Percentiles rank a stretch among this genome's conserved stretches.
These are phyloP conservation scores for Colletotrichum costaricense DNA, from an alignment of 2,329 filamentous ascomycete genomes.

Conservation along the genomic window DNA sequence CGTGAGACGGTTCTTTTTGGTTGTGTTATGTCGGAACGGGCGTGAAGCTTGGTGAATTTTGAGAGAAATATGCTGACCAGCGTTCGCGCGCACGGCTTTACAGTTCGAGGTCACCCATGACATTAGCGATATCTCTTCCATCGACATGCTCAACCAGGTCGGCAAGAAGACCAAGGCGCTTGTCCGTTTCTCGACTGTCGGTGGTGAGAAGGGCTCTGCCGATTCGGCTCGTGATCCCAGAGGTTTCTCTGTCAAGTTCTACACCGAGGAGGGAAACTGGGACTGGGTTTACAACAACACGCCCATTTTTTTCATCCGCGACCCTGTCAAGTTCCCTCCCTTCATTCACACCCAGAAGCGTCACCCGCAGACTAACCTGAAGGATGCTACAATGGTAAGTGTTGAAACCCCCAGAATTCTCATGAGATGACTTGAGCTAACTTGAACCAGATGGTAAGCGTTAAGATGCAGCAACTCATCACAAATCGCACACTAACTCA, in stretches of 20 bases:
- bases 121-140: constrained; percentile 66
- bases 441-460: constrained; percentile 22
- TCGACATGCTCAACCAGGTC: constrained; percentile 65
- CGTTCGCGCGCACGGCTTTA: not conserved
- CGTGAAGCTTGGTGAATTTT: not conserved
- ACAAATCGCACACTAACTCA: constrained; percentile 37
- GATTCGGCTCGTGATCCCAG: constrained; percentile 79
- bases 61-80: not conserved
- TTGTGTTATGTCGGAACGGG: not conserved
- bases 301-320: constrained; percentile 80
- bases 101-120: constrained; percentile 57
- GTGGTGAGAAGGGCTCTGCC: constrained; percentile 77
- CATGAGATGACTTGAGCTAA: not conserved
- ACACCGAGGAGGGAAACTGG: constrained; percentile 77
- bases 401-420: not conserved
- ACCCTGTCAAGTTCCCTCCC: constrained; percentile 78
- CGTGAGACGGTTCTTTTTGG: not conserved
- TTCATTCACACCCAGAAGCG: constrained; percentile 85
- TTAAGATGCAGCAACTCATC: not conserved
- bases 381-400: constrained; percentile 72
- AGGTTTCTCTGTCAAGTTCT: constrained; percentile 79
- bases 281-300: constrained; percentile 84
- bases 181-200: constrained; percentile 80
- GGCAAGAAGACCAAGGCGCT: constrained; percentile 78
- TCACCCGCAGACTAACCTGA: constrained; percentile 77